Evolutionary conservation across 2,329 filamentous ascomycete species (phyloP).

Genomic region (Exophiala oligosperma): DNA sequence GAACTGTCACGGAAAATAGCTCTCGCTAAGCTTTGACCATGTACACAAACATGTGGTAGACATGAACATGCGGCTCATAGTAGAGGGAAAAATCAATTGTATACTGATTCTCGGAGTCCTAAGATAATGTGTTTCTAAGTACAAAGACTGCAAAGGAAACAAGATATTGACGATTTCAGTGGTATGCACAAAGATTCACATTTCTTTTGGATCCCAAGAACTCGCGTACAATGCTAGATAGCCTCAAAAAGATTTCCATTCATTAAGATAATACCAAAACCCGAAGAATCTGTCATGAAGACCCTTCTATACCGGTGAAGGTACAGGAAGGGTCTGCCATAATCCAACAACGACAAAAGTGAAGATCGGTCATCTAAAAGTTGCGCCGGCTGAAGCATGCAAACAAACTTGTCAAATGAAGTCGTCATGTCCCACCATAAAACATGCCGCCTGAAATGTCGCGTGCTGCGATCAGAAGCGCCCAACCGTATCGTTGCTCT

Average conservation of each 20-base stretch:
- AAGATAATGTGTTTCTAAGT: neutral
- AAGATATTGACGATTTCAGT: constrained; percentile 1
- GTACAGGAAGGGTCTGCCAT: constrained; percentile 11
- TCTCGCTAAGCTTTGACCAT: neutral
- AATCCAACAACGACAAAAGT: constrained; percentile 13
- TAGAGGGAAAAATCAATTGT: neutral
- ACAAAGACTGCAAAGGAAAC: neutral
- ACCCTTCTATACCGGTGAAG: constrained; percentile 10
- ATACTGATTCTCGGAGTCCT: neutral
- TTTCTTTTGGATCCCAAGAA: constrained; percentile 20
- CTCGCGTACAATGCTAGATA: constrained; percentile 18
- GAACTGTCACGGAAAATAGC: neutral
- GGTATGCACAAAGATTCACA: constrained; percentile 11
- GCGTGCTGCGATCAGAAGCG: neutral
- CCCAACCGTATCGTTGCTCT: neutral
- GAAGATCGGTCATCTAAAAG: constrained; percentile 1
- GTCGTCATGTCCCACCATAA: constrained; percentile 11
- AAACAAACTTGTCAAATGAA: constrained; percentile 4
- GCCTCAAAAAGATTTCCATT: constrained; percentile 18
- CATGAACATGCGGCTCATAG: too few relatives aligned
- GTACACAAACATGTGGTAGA: neutral
- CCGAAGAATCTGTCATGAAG: constrained; percentile 16
- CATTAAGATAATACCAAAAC: constrained; percentile 16
- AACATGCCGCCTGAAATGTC: neutral
- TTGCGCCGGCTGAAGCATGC: constrained; percentile 9